Conservation (phyloP, 2,329 filamentous ascomycete genomes). For the Diaporthe citrichinensis region DNA sequence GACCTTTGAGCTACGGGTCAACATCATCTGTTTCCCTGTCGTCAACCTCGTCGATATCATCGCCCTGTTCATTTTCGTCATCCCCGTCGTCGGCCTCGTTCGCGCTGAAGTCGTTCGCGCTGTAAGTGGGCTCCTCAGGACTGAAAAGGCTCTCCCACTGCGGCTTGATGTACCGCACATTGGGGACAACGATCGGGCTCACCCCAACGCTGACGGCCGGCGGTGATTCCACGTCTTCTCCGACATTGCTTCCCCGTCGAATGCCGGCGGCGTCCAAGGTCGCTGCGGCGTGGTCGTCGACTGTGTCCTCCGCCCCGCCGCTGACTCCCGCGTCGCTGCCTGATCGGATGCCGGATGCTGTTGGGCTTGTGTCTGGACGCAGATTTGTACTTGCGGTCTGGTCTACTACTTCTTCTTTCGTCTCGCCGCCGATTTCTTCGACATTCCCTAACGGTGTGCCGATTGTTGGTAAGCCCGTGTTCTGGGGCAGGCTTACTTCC, state of each 20-base stretch:
- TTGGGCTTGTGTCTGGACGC: too few relatives aligned
- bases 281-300: neutral
- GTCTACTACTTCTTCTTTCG: neutral
- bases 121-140: neutral
- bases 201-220: too few relatives aligned
- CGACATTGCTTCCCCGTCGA: neutral
- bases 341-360: neutral
- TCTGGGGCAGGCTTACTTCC: neutral
- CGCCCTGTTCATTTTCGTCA: neutral
- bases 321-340: neutral
- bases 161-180: neutral
- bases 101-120: slow-evolving; percentile 5
- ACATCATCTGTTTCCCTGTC: slow-evolving; percentile 8
- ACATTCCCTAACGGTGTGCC: too few relatives aligned
- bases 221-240: neutral
- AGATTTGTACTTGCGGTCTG: neutral
- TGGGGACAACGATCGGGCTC: neutral
- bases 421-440: neutral
- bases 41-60: neutral
- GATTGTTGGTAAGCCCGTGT: neutral
- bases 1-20: neutral
- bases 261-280: neutral
- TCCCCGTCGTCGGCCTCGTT: neutral
- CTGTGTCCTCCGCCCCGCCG: neutral
- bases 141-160: slow-evolving; percentile 12